Evolutionary conservation across 208 protist species (phyloP), one percentile per base, ranked within the genome.

Genomic region (Leishmania amazonensis): DNA sequence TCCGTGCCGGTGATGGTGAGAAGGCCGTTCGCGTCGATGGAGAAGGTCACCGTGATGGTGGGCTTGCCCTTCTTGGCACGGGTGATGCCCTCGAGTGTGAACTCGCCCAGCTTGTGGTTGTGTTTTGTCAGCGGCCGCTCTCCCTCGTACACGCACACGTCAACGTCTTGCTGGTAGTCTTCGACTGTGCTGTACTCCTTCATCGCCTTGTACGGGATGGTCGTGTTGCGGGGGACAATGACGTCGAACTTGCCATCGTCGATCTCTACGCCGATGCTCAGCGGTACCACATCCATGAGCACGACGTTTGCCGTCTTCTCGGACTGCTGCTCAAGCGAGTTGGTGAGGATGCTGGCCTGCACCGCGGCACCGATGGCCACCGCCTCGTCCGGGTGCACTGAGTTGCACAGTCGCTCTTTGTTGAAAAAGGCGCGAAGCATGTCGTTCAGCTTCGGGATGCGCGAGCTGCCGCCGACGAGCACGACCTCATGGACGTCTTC

Each of bases 101-200:
- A 98, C 71, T 90, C 84, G 42, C 99, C 99, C 19, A 99, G 94
- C 15, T 99, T 91, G 90, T 99, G 99, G 98, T 99, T 99, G 92
- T 99, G 96, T 79, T 95, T 94, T 70, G 99, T 99, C 85, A 98
- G 91, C 24, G 93, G 83, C 42, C 99, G 98, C 94, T 99, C 99
- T 78, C 99, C 99, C 88, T 99, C 99, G 88, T 96, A 99, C n/a
- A 99, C 98, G 90, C 99, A 97, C 83, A 99, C 99, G 75, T 99
- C 90, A 67, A 99, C 99, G 74, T 96, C 98, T 31, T 91, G 87
- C 95, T 99, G 99, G 91, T 99, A 99, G 88, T 99, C 98, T 78
- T 97, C 86, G 24, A 95, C 89, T n/a, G 96, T 98, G 98, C 79
- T 99, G 98, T 99, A 99, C 80, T 98, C 95, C 87, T 96, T 93